phyloP scores from a whole-genome alignment of 2,329 filamentous ascomycete genomes.

The Curvularia hawaiiensis region DNA sequence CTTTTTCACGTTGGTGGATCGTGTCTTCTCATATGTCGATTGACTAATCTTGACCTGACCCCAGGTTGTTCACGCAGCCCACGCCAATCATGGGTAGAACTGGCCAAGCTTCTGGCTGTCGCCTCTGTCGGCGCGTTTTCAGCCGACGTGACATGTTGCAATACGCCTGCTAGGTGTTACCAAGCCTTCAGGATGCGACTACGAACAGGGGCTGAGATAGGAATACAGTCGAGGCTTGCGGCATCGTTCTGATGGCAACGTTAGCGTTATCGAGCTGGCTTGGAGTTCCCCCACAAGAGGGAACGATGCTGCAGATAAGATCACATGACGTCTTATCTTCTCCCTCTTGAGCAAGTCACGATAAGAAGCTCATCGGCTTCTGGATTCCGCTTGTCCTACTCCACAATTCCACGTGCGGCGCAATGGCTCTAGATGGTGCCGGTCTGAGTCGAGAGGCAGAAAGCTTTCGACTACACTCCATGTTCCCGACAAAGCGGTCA shows the following conservation, averaged over 20 bases:
- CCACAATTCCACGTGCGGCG: slow-evolving; percentile 3
- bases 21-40: slow-evolving; percentile 12
- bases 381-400: neutral
- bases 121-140: slow-evolving; percentile 11
- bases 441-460: slow-evolving; percentile 2
- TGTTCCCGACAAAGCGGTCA: slow-evolving; percentile 4
- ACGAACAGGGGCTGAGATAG: slow-evolving; percentile 13
- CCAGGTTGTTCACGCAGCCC: slow-evolving; percentile 12
- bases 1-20: slow-evolving; percentile 5
- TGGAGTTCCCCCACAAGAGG: neutral
- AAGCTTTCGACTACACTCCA: slow-evolving; percentile 3
- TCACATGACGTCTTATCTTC: slow-evolving; percentile 7
- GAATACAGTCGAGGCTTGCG: neutral
- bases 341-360: neutral
- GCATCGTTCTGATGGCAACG: slow-evolving; percentile 4
- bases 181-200: slow-evolving; percentile 1
- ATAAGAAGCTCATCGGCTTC: slow-evolving; percentile 13
- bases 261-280: slow-evolving; percentile 1
- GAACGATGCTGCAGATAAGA: slow-evolving; percentile 12
- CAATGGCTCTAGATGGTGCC: slow-evolving; percentile 1
- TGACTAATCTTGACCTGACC: slow-evolving; percentile 2
- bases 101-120: neutral
- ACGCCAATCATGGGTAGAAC: slow-evolving; percentile 6
- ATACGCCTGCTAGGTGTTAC: neutral
- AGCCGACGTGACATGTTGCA: slow-evolving; percentile 15